Evolutionary conservation across 352 stramenopile genomes (phyloP).

Genomic region (Globisporangium sylvaticum): DNA sequence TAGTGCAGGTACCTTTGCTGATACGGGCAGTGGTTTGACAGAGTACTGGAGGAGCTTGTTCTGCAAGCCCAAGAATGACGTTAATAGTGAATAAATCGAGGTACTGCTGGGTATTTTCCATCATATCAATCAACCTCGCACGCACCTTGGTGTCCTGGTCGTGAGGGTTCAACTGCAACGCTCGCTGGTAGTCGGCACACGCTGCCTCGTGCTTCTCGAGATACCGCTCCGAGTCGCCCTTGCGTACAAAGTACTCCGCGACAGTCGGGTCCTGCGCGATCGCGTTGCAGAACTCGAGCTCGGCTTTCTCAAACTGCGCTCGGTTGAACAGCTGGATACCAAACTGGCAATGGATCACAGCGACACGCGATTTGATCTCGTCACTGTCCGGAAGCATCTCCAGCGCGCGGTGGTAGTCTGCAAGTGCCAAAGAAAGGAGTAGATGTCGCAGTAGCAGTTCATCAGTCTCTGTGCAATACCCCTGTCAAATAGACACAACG

Average conservation of each 20-base stretch:
- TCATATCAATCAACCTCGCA: neutral
- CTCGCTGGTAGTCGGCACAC: conserved; percentile 45
- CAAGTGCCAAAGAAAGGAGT: conserved; percentile 39
- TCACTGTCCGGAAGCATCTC: conserved; percentile 48
- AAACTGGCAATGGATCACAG: conserved; percentile 80
- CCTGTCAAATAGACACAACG: too few relatives aligned
- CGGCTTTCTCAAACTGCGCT: conserved; percentile 65
- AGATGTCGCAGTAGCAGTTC: neutral
- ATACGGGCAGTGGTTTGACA: conserved; percentile 10
- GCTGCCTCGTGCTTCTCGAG: conserved; percentile 63
- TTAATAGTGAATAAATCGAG: neutral
- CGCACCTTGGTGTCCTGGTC: conserved; percentile 54
- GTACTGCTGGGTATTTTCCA: neutral
- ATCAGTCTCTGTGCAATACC: too few relatives aligned
- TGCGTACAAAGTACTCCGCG: conserved; percentile 60
- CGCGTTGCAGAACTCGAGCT: conserved; percentile 63
- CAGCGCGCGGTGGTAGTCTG: conserved; percentile 72
- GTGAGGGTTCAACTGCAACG: conserved; percentile 46
- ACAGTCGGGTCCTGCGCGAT: conserved; percentile 55
- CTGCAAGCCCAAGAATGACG: conserved; percentile 11
- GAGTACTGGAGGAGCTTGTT: conserved; percentile 67
- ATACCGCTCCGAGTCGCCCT: conserved; percentile 70
- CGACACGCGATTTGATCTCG: conserved; percentile 57
- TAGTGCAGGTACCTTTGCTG: neutral
- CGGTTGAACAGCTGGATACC: conserved; percentile 76